Base-by-base conservation (phyloP, 345 rosid genomes). In the Euphorbia peplus region DNA sequence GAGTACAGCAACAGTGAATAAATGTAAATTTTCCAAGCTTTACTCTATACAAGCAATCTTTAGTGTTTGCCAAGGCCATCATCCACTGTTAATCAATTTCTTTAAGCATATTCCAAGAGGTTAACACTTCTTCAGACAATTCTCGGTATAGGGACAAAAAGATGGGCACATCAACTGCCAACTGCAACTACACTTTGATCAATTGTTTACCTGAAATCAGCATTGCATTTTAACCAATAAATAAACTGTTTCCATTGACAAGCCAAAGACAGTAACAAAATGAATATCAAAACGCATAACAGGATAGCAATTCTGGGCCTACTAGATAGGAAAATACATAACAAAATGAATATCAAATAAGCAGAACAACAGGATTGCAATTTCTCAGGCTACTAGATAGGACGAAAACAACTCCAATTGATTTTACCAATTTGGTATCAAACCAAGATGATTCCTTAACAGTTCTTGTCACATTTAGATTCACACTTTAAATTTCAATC, bases 181-280 rank as follows among this genome's bases (percentile, higher is more conserved):
- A 37, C 70, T 26, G 60, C 13, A 1, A 15, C 52, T 16, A 14
- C 51, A 41, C 19, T 47, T 16, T 21, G 48, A 48, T 59, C 78
- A 70, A 77, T 54, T 42, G 42, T 35, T 37, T 52, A 50, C 75
- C 86, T 78, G 84, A 72, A 80, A 67, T 19, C 4, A 26, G 22
- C 19, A 22, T 41, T 53, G n/a, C 42, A 22, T 8, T 72, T 60
- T 53, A 26, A 9, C 18, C 0, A 46, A 30, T 30, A 51, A 35
- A 24, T 39, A 11, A 41, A 51, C 12, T 52, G 10, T 18, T 19
- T 4, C 1, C 5, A 26, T 52, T 39, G 15, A 21, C 21, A 66
- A 35, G 26, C 44, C 39, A 51, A 53, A 50, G 9, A 32, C 8
- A 4, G 35, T 52, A 12, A 22, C 25, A 12, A 48, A 10, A 2